Percentiles rank a stretch among this genome's conserved stretches.
phyloP scores from a whole-genome alignment of 225 moss, liverwort and hornwort species.

The Sphagnum tenellum region DNA sequence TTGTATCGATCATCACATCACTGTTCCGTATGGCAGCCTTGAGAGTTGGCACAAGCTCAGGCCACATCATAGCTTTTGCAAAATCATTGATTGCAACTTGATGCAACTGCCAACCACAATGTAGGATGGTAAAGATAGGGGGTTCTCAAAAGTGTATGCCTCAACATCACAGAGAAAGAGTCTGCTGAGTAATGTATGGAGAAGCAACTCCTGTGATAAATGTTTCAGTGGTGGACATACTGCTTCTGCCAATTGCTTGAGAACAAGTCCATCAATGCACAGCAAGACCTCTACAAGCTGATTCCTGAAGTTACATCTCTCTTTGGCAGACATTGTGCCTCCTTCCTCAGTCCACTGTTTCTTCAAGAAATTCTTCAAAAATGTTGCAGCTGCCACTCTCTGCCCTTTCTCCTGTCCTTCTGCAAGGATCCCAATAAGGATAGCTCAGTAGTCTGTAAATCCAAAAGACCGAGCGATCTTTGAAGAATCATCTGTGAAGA shows the following conservation, averaged over 20 bases:
- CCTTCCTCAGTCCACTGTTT: constrained; percentile 64
- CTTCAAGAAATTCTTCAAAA: constrained; percentile 75
- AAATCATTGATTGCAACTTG: constrained; percentile 81
- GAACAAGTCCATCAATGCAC: constrained; percentile 75
- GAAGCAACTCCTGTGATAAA: too few species aligned
- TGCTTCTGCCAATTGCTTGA: constrained; percentile 85
- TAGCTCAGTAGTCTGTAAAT: too few species aligned
- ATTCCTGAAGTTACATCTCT: constrained; percentile 71
- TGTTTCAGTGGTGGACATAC: constrained; percentile 28
- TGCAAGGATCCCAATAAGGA: constrained; percentile 10
- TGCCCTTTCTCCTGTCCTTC: constrained; percentile 85
- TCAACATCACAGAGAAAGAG: too few species aligned
- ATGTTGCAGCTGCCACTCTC: constrained; percentile 86
- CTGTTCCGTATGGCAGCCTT: constrained; percentile 79
- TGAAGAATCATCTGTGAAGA: background rate
- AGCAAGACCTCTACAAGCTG: constrained; percentile 87
- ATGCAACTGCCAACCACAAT: constrained; percentile 66
- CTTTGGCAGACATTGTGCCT: constrained; percentile 42
- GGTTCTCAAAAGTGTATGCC: background rate
- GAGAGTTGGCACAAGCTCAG: constrained; percentile 78
- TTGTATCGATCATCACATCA: constrained; percentile 68
- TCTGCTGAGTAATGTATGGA: too few species aligned
- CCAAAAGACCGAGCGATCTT: background rate
- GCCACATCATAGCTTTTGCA: constrained; percentile 74
- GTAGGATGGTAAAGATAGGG: too few species aligned